Base-by-base conservation (phyloP, 176 grass and related monocot genomes). In the Chrysopogon serrulatus region DNA sequence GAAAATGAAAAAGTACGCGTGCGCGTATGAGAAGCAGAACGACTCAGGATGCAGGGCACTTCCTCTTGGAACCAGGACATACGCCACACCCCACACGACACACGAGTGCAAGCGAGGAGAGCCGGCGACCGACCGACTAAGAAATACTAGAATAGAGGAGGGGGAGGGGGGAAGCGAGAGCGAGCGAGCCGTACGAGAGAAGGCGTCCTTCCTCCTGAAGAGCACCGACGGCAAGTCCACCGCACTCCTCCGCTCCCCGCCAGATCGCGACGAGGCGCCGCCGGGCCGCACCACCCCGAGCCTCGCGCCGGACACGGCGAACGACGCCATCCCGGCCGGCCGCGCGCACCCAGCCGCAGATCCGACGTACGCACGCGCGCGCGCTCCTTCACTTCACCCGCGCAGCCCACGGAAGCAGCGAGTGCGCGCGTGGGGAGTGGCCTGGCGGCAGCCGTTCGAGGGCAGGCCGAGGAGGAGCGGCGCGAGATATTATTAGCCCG, bases 271-370 rank as follows among this genome's bases (percentile, higher is more conserved):
- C 69, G 63, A 5, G 8, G 62, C 70, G 32, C 63, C 65, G 11
- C 73, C 71, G 35, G 82, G 60, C 39, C 79, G 62, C 70, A 70
- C 76, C 17, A 89, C 81, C 24, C 89, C 85, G 53, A 94, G 87
- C 31, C 86, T 91, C 12, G 84, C 82, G 37, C 89, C 83, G 26
- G 86, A 94, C n/a, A 94, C 80, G 10, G 89, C 84, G 83, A 94
- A 94, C 79, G 85, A 48, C 77, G 82, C 71, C 67, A 87, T 90
- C 42, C 56, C 74, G 8, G 15, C n/a, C n/a, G n/a, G n/a, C n/a
- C 10, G 15, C 44, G 21, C 39, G 21, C 66, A 35, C 18, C 21
- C 30, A 28, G 23, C 80, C 1, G 40, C 73, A 84, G 78, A 84
- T 71, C 74, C 67, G 35, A 40, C 40, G 5, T 16, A n/a, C 19